Evolutionary conservation across 257 asterid species (phyloP).

Genomic region (Fraxinus americana): DNA sequence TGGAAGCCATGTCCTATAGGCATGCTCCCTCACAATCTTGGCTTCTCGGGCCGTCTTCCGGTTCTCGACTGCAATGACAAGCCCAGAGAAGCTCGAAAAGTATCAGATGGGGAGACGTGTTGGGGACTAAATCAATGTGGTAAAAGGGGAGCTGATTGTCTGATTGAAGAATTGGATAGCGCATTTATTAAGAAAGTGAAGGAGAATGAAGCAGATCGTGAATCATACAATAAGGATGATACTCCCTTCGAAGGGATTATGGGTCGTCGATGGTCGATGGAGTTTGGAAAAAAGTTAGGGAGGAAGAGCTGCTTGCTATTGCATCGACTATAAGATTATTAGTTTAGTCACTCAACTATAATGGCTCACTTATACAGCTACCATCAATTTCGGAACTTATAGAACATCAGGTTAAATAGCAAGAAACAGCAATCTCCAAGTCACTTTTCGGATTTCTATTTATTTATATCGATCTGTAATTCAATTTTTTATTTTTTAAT

Average conservation of each 20-base stretch:
- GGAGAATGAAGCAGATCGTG: slow-evolving; percentile 24
- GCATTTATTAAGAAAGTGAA: slow-evolving; percentile 31
- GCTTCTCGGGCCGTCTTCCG: slow-evolving; percentile 65
- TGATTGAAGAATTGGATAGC: slow-evolving; percentile 32
- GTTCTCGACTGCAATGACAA: slow-evolving; percentile 44
- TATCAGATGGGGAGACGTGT: slow-evolving; percentile 24
- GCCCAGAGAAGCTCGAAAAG: slow-evolving; percentile 21
- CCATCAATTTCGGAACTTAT: background rate
- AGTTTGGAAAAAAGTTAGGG: slow-evolving; percentile 57
- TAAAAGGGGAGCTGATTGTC: slow-evolving; percentile 56
- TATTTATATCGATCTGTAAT: no score
- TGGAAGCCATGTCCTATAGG: slow-evolving; percentile 65
- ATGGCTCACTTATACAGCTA: background rate
- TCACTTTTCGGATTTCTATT: no score
- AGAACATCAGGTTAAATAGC: background rate
- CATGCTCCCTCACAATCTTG: slow-evolving; percentile 60
- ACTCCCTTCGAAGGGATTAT: slow-evolving; percentile 29
- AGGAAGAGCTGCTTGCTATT: no score
- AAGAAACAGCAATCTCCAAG: background rate
- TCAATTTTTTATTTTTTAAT: no score
- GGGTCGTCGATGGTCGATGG: slow-evolving; percentile 71
- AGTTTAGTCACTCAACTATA: background rate
- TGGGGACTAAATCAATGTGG: slow-evolving; percentile 28
- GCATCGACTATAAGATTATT: no score
- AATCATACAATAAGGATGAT: slow-evolving; percentile 15